Conservation (phyloP, 2,329 filamentous ascomycete species). For the Trichophyton schoenleinii region DNA sequence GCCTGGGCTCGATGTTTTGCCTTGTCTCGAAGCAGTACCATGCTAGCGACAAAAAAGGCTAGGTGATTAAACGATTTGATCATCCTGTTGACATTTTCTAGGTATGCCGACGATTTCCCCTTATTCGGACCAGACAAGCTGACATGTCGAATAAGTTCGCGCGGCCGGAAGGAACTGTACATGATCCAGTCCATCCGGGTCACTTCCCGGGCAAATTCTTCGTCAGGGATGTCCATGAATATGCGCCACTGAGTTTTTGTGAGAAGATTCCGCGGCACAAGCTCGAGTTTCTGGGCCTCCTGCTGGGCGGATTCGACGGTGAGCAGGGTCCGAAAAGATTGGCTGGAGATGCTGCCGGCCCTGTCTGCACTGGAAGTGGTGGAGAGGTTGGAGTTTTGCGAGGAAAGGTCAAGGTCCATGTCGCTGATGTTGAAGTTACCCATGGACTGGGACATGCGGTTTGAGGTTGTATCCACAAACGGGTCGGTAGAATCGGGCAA, state of each 20-base stretch:
- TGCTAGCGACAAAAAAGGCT: slow-evolving; percentile 68
- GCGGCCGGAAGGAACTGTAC: slow-evolving; percentile 87
- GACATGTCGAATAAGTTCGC: slow-evolving; percentile 85
- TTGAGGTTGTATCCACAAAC: slow-evolving; percentile 28
- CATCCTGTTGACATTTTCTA: slow-evolving; percentile 87
- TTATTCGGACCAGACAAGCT: slow-evolving; percentile 48
- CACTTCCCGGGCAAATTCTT: slow-evolving; percentile 78
- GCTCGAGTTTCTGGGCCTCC: slow-evolving; percentile 59
- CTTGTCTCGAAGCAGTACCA: slow-evolving; percentile 83
- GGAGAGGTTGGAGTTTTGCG: slow-evolving; percentile 29
- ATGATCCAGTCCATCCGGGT: slow-evolving; percentile 97
- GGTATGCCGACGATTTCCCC: slow-evolving; percentile 53
- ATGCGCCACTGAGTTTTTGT: slow-evolving; percentile 80
- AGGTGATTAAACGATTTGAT: slow-evolving; percentile 84
- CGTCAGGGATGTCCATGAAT: slow-evolving; percentile 75
- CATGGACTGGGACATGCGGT: slow-evolving; percentile 25
- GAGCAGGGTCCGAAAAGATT: slow-evolving; percentile 30
- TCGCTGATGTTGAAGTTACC: slow-evolving; percentile 29
- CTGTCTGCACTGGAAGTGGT: slow-evolving; percentile 28
- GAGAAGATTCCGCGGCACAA: slow-evolving; percentile 55
- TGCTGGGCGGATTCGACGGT: slow-evolving; percentile 61
- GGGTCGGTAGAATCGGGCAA: slow-evolving; percentile 30
- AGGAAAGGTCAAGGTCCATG: slow-evolving; percentile 26
- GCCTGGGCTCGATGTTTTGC: slow-evolving; percentile 85
- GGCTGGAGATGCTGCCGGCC: slow-evolving; percentile 29